Evolutionary conservation across 2,329 filamentous ascomycete genomes (phyloP), one percentile per base, ranked within the genome.

Genomic region (Fusarium guadeloupense): DNA sequence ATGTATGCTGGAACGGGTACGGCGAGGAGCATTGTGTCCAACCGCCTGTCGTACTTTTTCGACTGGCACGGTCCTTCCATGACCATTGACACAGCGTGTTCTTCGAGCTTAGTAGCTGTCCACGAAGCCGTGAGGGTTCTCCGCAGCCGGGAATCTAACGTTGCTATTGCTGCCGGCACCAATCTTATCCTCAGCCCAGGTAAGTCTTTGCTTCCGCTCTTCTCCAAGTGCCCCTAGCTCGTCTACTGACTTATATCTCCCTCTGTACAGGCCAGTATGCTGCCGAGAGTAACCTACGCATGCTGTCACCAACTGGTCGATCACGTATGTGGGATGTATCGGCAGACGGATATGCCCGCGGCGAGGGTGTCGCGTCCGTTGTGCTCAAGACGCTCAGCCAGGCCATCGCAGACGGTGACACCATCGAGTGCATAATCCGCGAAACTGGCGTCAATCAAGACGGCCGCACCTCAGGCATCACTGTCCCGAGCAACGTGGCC

Each of bases 301-400:
- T 66, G 42, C 34, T 64, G 6, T 58, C 53, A 4, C 45, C 47
- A 0, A 44, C 38, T 13, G 57, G 51, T 0, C 37, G 41, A 4
- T 54, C 43, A 9, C 53, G 41, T 3, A 62, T 61, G 26, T 65
- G 52, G 39, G 63, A 65, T 14, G 30, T 31, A 1, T 33, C 39
- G 2, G 62, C 49, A 1, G 38, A 62, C 4, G 59, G 64, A 0
- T 67, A 67, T 16, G 63, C 54, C 1, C 56, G 63, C 19, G 63
- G 62, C 1, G 62, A 66, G 12, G 63, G 62, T 6, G 41, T 59
- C 3, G 59, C 51, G 0, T 26, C 51, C 1, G 30, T 66, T 5
- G 37, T 63, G 7, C 40, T 66, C 6, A 66, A 66, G 35, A 51
- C 50, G 3, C 34, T 65, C 1, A 46, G 47, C 9, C 34, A 25